Conservation (phyloP, 75 land plant species). For the Adiantum capillusveneris region DNA sequence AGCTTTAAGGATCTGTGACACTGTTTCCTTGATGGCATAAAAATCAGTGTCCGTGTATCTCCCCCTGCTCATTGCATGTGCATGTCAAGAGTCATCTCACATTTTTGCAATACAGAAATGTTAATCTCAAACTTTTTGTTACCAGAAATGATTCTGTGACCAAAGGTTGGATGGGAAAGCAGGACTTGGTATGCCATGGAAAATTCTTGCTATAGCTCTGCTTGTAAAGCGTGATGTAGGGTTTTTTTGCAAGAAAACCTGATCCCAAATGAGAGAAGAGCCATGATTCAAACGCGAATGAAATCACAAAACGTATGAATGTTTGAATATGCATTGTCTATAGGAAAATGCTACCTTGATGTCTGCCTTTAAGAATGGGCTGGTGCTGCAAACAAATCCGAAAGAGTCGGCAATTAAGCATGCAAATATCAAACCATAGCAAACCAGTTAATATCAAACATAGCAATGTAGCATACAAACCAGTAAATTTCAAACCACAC, state of each 20-base stretch:
- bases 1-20: slow-evolving; percentile 3
- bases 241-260: slow-evolving; percentile 85
- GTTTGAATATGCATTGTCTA: slow-evolving; percentile 1
- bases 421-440: slow-evolving; percentile 1
- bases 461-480: no score
- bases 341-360: slow-evolving; percentile 58
- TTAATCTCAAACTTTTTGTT: slow-evolving; percentile 4
- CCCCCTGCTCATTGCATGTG: slow-evolving; percentile 50
- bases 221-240: slow-evolving; percentile 62
- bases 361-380: slow-evolving; percentile 84
- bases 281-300: no score
- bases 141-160: slow-evolving; percentile 96
- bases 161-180: slow-evolving; percentile 78
- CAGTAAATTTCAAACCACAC: no score
- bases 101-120: background rate
- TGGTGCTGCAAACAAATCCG: slow-evolving; percentile 25
- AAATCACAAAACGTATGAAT: no score
- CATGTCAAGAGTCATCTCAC: background rate
- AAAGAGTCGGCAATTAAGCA: no score
- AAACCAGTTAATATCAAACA: no score
- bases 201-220: slow-evolving; percentile 90
- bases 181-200: slow-evolving; percentile 93
- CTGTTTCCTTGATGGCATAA: slow-evolving; percentile 64
- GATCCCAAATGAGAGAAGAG: no score
- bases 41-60: slow-evolving; percentile 66